These are phyloP conservation scores for Alternaria sp. DNA, from an alignment of 2,329 filamentous ascomycete species.

Conservation along the genomic window DNA sequence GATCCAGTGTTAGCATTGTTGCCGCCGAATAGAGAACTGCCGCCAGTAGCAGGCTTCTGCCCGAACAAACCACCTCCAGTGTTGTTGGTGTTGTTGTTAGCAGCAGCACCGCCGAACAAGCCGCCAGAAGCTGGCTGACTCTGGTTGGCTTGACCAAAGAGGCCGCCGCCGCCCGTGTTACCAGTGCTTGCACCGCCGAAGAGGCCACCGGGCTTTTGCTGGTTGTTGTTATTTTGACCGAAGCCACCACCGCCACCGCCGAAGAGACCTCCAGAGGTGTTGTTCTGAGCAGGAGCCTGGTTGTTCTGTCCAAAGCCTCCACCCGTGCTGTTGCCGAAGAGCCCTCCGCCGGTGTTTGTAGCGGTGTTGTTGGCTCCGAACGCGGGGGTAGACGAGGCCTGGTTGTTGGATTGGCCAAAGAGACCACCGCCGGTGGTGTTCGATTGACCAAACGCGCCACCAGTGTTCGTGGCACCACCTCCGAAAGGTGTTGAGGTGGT, in stretches of 20 bases:
- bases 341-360: constrained; percentile 34
- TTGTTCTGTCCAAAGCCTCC: constrained; percentile 44
- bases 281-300: constrained; percentile 29
- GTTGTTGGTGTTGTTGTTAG: constrained; percentile 36
- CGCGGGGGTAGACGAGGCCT: constrained; percentile 31
- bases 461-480: constrained; percentile 31
- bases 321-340: constrained; percentile 34
- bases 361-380: constrained; percentile 37
- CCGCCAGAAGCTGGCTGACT: constrained; percentile 37
- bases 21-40: constrained; percentile 39
- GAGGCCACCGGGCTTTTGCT: constrained; percentile 48
- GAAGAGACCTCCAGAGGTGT: constrained; percentile 51
- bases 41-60: constrained; percentile 33
- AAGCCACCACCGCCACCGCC: constrained; percentile 45
- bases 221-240: constrained; percentile 44
- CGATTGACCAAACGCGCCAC: constrained; percentile 31
- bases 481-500: constrained; percentile 37
- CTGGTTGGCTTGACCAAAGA: constrained; percentile 56
- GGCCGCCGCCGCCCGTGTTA: constrained; percentile 52
- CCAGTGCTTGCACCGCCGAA: constrained; percentile 39
- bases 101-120: constrained; percentile 59
- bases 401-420: constrained; percentile 41
- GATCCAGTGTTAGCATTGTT: constrained; percentile 22
- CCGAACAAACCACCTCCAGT: constrained; percentile 51
- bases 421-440: constrained; percentile 43